phyloP scores from a whole-genome alignment of 177 flowering plant species.

The Telopea speciosissima region DNA sequence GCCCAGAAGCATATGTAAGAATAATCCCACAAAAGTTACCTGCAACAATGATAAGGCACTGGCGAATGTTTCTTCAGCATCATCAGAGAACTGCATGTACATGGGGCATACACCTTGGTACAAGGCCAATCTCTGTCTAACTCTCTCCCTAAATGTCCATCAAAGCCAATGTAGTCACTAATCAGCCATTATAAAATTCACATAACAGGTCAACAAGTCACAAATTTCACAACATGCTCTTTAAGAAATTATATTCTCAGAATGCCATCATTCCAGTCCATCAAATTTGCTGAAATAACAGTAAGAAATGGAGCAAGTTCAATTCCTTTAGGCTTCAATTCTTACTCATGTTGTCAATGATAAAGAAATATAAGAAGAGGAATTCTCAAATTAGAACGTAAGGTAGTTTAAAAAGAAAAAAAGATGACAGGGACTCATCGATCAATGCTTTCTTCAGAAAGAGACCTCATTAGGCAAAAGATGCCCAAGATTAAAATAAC shows the following conservation, averaged over 20 bases:
- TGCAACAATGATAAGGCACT: slow-evolving; percentile 53
- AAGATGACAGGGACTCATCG: no score
- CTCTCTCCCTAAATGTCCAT: slow-evolving; percentile 64
- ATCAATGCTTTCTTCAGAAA: no score
- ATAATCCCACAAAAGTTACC: slow-evolving; percentile 32
- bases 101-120: slow-evolving; percentile 95
- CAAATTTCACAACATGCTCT: background rate
- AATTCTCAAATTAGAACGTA: background rate
- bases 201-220: background rate
- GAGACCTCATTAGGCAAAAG: no score
- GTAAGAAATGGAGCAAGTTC: background rate
- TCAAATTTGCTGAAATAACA: background rate
- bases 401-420: background rate
- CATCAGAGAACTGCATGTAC: slow-evolving; percentile 76
- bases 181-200: background rate
- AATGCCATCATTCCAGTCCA: background rate
- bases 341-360: background rate
- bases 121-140: slow-evolving; percentile 80
- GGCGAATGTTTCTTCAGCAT: slow-evolving; percentile 78
- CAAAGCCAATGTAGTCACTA: slow-evolving; percentile 3
- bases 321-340: background rate
- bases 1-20: background rate
- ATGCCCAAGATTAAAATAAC: background rate
- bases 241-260: background rate
- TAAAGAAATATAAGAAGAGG: background rate